Evolutionary conservation across 352 stramenopile genomes (phyloP), one percentile per base, ranked within the genome.

Genomic region (Phytophthora chlamydospora): DNA sequence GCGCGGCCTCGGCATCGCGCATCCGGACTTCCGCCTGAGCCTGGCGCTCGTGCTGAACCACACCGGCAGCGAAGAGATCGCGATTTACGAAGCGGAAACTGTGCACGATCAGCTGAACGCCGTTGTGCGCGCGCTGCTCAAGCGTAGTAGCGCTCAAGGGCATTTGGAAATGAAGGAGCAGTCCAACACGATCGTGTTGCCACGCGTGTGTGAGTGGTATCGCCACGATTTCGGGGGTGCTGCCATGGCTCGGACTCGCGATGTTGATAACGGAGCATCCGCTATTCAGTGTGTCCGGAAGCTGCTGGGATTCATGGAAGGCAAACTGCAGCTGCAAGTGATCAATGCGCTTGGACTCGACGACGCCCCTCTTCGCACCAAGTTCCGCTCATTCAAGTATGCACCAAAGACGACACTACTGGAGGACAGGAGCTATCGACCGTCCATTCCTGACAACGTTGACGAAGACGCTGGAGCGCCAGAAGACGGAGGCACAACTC

Each of bases 51-150:
- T 85, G 12, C 71, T 89, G 66, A 84, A 91, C 35, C 80, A 85
- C 19, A 52, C 44, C 43, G 38, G 31, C 27, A 54, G 40, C 19
- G 57, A 69, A 14, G 46, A 51, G 21, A 42, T 67, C n/a, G 29
- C 56, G 36, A 51, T 66, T 10, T 76, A 62, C 17, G 58, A 85
- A 2, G 57, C 77, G 0, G 64, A 74, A 40, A 57, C 24, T 1
- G 51, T 96, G 7, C 87, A 96, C 43, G 77, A 91, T 6, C 80
- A 93, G 59, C 70, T 96, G 41, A 96, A 96, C 44, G 66, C 63
- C 1, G 60, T 86, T 29, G 67, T 80, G 29, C 65, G 87, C 11
- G 54, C 66, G 1, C 35, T 62, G 0, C 51, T 86, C 6, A 58
- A 38, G 11, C 59, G 58, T 14, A 71, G 58, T 17, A 62, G 45